A percentile compares a stretch with the other conserved stretches of the same genome.
phyloP scores from a whole-genome alignment of 495 filamentous ascomycete species.

The Xylaria scruposa region DNA sequence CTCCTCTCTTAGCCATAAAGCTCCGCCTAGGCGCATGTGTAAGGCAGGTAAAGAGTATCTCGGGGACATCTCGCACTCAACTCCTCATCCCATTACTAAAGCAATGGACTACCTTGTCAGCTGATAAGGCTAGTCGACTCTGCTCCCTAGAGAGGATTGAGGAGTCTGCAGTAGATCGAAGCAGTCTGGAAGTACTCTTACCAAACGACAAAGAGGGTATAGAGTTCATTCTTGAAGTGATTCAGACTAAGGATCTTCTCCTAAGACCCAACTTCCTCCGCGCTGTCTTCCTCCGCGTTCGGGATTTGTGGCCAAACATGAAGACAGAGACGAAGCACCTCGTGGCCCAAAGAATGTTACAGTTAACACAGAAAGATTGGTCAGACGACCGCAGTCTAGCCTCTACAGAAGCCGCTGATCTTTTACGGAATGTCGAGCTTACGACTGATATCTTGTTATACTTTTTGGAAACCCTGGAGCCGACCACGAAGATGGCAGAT shows the following conservation, averaged over 20 bases:
- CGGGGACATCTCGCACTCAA: constrained; percentile 68
- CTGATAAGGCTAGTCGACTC: constrained; percentile 43
- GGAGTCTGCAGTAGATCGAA: constrained; percentile 61
- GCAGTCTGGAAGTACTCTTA: constrained; percentile 65
- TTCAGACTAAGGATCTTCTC: constrained; percentile 52
- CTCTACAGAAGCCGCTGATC: constrained; percentile 66
- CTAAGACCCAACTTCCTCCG: constrained; percentile 60
- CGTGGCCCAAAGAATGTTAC: constrained; percentile 65
- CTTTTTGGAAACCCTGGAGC: constrained; percentile 73
- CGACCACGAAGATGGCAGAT: constrained; percentile 64
- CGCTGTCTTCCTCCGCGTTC: constrained; percentile 68
- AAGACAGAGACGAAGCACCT: constrained; percentile 65
- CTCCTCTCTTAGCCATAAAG: constrained; percentile 72
- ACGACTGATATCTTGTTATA: constrained; percentile 71
- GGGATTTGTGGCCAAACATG: constrained; percentile 72
- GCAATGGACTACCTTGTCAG: constrained; percentile 63
- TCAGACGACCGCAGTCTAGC: constrained; percentile 36
- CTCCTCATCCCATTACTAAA: constrained; percentile 72
- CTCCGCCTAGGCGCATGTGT: constrained; percentile 71
- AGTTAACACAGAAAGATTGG: constrained; percentile 47
- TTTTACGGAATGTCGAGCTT: constrained; percentile 70
- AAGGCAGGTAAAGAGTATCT: constrained; percentile 72
- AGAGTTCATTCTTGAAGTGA: constrained; percentile 60
- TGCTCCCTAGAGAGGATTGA: constrained; percentile 66
- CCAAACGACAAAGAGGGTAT: constrained; percentile 73